Evolutionary conservation across 441 rosid species (phyloP).

Genomic region (Rhodomyrtus psidioides): DNA sequence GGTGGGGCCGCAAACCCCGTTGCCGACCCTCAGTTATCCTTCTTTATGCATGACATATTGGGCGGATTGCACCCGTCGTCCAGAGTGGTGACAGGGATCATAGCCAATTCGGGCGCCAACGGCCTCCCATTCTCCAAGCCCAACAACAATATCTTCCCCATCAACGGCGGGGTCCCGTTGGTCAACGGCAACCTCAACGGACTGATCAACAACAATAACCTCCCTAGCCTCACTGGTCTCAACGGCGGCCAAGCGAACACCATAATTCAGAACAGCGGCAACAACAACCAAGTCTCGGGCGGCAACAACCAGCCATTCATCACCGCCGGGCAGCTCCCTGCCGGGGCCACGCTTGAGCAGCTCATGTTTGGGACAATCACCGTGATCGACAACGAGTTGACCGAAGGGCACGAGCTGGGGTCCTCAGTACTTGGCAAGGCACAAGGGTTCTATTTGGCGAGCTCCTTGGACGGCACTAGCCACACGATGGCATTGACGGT

Average conservation of each 20-base stretch:
- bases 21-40: constrained; percentile 17
- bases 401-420: constrained; percentile 39
- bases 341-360: constrained; percentile 24
- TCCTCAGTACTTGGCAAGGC: constrained; percentile 33
- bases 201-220: constrained; percentile 28
- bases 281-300: constrained; percentile 25
- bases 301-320: constrained; percentile 31
- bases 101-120: constrained; percentile 22
- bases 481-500: constrained; percentile 37
- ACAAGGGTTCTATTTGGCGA: constrained; percentile 39
- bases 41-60: constrained; percentile 45
- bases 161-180: constrained; percentile 20
- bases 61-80: constrained; percentile 42
- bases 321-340: constrained; percentile 31
- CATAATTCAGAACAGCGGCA: constrained; percentile 33
- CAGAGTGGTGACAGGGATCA: constrained; percentile 29
- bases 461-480: constrained; percentile 39
- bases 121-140: constrained; percentile 41
- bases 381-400: constrained; percentile 33
- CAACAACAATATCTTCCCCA: constrained; percentile 33
- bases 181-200: constrained; percentile 17
- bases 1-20: neutral
- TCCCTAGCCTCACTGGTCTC: constrained; percentile 34
- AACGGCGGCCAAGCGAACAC: constrained; percentile 27
- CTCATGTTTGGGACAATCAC: constrained; percentile 45